Conservation (phyloP, 75 land plant genomes). For the Pinus albicaulis region DNA sequence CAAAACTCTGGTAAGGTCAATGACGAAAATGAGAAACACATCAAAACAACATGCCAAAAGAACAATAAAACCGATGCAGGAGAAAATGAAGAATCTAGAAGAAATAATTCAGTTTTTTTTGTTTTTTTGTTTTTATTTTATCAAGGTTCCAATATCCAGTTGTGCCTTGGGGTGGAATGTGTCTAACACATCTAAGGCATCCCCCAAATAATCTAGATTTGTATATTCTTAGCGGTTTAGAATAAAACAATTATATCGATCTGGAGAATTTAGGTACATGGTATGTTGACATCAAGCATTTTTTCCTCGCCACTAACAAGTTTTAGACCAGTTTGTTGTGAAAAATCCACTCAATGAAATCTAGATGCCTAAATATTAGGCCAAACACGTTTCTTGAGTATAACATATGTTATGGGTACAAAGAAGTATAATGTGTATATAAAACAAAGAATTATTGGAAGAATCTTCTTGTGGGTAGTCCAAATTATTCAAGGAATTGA, state of each 20-base stretch:
- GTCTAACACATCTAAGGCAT: neutral
- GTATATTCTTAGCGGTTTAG: neutral
- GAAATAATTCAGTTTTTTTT: too few species aligned
- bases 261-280: neutral
- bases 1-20: too few species aligned
- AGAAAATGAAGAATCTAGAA: too few species aligned
- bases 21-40: too few species aligned
- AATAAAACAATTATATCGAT: neutral
- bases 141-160: neutral
- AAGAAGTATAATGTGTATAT: neutral
- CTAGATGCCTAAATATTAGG: too few species aligned
- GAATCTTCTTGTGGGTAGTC: neutral
- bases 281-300: neutral
- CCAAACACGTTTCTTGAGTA: neutral
- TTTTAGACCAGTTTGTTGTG: neutral
- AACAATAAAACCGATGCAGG: too few species aligned
- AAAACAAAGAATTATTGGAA: neutral
- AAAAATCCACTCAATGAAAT: neutral
- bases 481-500: neutral
- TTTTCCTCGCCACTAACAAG: neutral
- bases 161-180: neutral
- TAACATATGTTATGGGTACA: neutral
- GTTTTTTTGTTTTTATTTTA: too few species aligned
- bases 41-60: too few species aligned
- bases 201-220: neutral